Evolutionary conservation across 208 protist genomes (phyloP), one percentile per base, ranked within the genome.

Genomic region (Trypanosoma boissoni): DNA sequence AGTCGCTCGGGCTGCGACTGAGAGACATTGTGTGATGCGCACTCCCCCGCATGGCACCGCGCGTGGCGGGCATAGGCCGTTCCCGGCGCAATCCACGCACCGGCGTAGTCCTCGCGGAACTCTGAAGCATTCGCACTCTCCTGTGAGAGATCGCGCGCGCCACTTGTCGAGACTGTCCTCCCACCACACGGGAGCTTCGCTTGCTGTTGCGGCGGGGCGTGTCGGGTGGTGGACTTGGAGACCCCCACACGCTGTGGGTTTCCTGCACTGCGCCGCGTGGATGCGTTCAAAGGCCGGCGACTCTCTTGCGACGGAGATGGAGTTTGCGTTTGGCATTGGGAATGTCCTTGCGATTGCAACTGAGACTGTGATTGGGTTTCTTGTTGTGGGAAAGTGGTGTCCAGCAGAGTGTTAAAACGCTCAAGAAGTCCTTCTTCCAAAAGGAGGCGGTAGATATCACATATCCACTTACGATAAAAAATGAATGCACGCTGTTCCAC

Each of bases 391-490:
- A 86, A 68, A 20, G 53, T 54, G 0, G 45, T 60, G 7, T 16
- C 10, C 20, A 56, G 1, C 41, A 71, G 16, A 24, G n/a, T 21
- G 10, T 37, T 59, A 65, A 93, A 90, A 23, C 75, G 72, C 10
- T 79, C 68, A 20, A 94, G 60, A 41, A 94, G 55, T 16, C 67
- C 70, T 43, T 83, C 76, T 37, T 85, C 68, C 39, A 73, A 77
- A 54, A 94, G 55, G 23, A 91, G 55, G 16, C 77, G 73, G 58
- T 92, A 94, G 24, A 89, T 59, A 46, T 90, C 84, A 57, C 82
- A 91, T 31, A 86, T 64, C 85, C 88, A 94, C 57, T 86, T 90
- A 23, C 80, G 78, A 63, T 92, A 94, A 59, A 89, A 92, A 9
- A 94, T 28, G 52, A 67, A 66, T 26, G 67, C 59, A 39, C 80